phyloP scores from a whole-genome alignment of 495 filamentous ascomycete genomes.

The Hyaloscypha finlandica region DNA sequence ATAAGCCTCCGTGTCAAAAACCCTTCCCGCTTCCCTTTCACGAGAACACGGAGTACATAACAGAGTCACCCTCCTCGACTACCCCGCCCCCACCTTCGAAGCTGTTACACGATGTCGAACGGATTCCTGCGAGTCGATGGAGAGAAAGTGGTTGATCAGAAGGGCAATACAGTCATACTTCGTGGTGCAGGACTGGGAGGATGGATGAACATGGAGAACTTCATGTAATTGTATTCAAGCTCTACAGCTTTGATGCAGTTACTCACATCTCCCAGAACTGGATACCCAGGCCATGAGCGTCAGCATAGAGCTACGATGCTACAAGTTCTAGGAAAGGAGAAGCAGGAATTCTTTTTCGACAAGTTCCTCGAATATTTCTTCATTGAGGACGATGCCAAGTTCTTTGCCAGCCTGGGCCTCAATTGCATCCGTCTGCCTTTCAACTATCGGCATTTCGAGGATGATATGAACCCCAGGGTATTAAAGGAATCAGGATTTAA shows the following conservation, averaged over 20 bases:
- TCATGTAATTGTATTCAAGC: slow-evolving; percentile 4
- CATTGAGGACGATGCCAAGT: slow-evolving; percentile 60
- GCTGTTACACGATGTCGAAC: slow-evolving; percentile 22
- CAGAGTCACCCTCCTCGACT: neutral
- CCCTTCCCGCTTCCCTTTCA: neutral
- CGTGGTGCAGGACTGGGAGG: slow-evolving; percentile 44
- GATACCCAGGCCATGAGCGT: slow-evolving; percentile 61
- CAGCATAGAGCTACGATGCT: slow-evolving; percentile 58
- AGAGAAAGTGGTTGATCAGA: slow-evolving; percentile 43
- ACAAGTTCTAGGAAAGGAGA: slow-evolving; percentile 52
- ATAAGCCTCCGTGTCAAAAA: neutral
- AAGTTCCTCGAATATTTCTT: slow-evolving; percentile 67
- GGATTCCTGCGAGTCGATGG: slow-evolving; percentile 43
- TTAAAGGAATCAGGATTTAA: slow-evolving; percentile 61
- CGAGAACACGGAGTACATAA: neutral
- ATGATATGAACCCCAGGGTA: slow-evolving; percentile 62
- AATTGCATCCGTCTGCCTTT: slow-evolving; percentile 67
- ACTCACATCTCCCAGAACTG: slow-evolving; percentile 67
- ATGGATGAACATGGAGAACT: slow-evolving; percentile 29
- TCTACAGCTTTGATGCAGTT: slow-evolving; percentile 23
- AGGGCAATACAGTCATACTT: slow-evolving; percentile 45
- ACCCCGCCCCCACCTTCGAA: neutral
- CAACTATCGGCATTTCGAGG: slow-evolving; percentile 66
- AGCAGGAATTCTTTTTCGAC: slow-evolving; percentile 49
- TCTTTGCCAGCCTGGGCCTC: slow-evolving; percentile 58